A percentile compares a stretch with the other conserved stretches of the same genome.
phyloP scores from a whole-genome alignment of 2,329 filamentous ascomycete genomes.

The Xylariaceae sp. region DNA sequence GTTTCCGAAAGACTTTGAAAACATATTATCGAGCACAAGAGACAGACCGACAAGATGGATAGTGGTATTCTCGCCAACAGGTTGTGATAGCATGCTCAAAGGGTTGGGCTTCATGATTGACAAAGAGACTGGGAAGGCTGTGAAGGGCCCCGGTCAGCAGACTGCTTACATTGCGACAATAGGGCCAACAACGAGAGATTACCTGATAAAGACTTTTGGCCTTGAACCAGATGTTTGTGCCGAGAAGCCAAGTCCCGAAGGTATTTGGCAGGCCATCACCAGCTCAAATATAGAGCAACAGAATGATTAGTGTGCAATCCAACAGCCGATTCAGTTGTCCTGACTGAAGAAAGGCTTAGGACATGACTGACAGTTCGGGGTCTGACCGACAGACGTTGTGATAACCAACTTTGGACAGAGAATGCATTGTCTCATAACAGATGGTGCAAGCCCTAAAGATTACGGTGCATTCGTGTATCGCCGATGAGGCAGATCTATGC shows the following conservation, averaged over 20 bases:
- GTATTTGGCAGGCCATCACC: slow-evolving; percentile 72
- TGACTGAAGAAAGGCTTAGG: background rate
- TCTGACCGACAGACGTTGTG: background rate
- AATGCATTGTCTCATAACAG: background rate
- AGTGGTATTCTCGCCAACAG: slow-evolving; percentile 75
- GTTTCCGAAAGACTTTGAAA: slow-evolving; percentile 72
- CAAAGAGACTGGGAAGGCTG: slow-evolving; percentile 49
- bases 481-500: background rate
- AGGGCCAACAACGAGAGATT: slow-evolving; percentile 87
- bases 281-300: no score
- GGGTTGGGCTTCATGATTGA: slow-evolving; percentile 59
- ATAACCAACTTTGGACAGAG: background rate
- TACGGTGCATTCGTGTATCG: background rate
- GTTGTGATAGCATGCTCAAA: slow-evolving; percentile 66
- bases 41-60: slow-evolving; percentile 65
- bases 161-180: slow-evolving; percentile 81
- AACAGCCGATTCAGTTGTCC: no score
- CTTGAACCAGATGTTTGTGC: slow-evolving; percentile 82
- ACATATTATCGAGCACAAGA: slow-evolving; percentile 55
- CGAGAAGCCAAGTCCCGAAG: slow-evolving; percentile 80
- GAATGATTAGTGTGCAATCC: no score
- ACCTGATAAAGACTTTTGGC: slow-evolving; percentile 68
- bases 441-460: no score
- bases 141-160: slow-evolving; percentile 37
- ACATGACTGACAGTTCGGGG: background rate